Evolutionary conservation across 495 filamentous ascomycete genomes (phyloP).

Genomic region (Glonium stellatum): DNA sequence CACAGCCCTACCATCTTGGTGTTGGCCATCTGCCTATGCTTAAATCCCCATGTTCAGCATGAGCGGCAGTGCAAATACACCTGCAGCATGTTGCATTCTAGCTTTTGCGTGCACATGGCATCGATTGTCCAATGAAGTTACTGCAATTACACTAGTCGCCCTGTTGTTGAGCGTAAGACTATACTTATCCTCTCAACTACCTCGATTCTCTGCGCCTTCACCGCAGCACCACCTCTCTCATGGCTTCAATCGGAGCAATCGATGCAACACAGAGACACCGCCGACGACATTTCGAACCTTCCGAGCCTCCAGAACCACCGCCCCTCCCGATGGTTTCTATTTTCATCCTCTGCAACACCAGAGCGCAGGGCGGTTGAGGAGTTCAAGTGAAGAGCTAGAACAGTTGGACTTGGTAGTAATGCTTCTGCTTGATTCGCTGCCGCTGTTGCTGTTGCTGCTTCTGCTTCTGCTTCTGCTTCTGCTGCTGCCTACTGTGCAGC

Average conservation of each 20-base stretch:
- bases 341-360: background rate
- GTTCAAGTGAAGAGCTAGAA: background rate
- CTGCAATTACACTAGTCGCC: too few relatives aligned
- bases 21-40: background rate
- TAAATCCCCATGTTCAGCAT: background rate
- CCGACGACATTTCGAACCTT: background rate
- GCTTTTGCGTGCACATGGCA: background rate
- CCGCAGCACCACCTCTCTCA: background rate
- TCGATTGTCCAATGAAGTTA: background rate
- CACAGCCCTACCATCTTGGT: background rate
- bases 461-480: background rate
- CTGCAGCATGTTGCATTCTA: background rate
- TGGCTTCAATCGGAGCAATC: background rate
- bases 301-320: background rate
- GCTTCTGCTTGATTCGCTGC: background rate
- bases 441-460: too few relatives aligned
- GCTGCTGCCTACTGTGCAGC: too few relatives aligned
- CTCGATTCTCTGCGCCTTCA: background rate
- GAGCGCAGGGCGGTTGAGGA: background rate
- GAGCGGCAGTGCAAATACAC: background rate
- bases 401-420: background rate
- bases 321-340: background rate
- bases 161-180: too few relatives aligned
- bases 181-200: background rate
- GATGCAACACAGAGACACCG: too few relatives aligned